phyloP scores from a whole-genome alignment of 2,329 filamentous ascomycete species.

The Podosphaera fusca region DNA sequence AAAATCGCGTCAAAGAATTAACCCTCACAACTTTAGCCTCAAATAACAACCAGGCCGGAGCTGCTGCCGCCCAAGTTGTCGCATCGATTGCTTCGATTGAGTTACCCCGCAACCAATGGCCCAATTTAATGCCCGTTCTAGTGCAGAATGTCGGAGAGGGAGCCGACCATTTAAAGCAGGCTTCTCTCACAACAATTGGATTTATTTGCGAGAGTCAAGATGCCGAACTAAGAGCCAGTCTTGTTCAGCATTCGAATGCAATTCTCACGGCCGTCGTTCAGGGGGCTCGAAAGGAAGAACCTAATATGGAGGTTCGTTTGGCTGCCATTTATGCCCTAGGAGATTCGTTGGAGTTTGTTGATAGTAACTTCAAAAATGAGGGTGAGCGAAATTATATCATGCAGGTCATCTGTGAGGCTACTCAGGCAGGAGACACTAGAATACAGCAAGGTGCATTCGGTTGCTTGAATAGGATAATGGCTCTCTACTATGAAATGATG shows the following conservation, averaged over 20 bases:
- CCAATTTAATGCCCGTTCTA: conserved; percentile 66
- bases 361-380: conserved; percentile 97
- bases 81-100: conserved; percentile 88
- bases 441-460: conserved; percentile 94
- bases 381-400: conserved; percentile 99
- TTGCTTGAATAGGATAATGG: conserved; percentile 97
- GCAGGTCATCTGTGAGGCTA: conserved; percentile 98
- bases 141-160: conserved; percentile 86
- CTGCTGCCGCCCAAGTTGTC: conserved; percentile 83
- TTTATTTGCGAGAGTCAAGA: conserved; percentile 97
- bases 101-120: conserved; percentile 80
- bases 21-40: conserved; percentile 75
- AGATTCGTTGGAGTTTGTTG: conserved; percentile 91
- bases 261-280: conserved; percentile 96
- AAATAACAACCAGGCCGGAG: conserved; percentile 58
- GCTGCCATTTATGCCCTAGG: conserved; percentile 85
- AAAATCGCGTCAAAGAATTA: conserved; percentile 68
- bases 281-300: conserved; percentile 88
- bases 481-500: conserved; percentile 98
- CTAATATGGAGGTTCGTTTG: conserved; percentile 71
- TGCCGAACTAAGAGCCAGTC: conserved; percentile 54
- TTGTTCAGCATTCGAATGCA: conserved; percentile 79
- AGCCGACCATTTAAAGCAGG: conserved; percentile 72
- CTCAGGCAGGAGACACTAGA: conserved; percentile 70
- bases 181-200: conserved; percentile 86